phyloP scores from a whole-genome alignment of 495 filamentous ascomycete species.

The Neurospora sp. region DNA sequence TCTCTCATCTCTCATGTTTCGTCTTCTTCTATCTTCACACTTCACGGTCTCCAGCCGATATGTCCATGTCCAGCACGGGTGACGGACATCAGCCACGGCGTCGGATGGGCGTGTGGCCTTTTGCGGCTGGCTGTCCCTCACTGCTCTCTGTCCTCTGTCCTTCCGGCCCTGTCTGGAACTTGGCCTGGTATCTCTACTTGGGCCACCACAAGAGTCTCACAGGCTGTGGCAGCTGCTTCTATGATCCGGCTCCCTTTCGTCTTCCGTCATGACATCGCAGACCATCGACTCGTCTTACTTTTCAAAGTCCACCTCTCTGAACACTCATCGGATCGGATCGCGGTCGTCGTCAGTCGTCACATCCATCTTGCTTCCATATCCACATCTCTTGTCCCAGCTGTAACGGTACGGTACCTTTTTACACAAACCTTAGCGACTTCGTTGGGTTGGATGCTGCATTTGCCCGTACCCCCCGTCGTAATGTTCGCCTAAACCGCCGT shows the following conservation, averaged over 20 bases:
- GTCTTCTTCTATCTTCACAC: neutral
- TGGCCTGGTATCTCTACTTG: neutral
- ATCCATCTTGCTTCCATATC: neutral
- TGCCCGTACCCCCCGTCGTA: neutral
- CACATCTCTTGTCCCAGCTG: neutral
- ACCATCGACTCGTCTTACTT: neutral
- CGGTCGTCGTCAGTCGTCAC: neutral
- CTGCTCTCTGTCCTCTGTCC: neutral
- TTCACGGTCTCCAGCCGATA: neutral
- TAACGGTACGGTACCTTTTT: neutral
- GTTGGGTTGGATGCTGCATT: neutral
- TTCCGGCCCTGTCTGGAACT: neutral
- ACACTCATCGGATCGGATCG: neutral
- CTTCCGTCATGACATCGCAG: neutral
- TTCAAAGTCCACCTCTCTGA: neutral
- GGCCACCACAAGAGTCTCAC: neutral
- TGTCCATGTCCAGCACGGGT: neutral
- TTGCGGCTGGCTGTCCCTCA: neutral
- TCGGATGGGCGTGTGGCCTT: neutral
- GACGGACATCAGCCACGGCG: neutral
- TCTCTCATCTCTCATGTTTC: neutral
- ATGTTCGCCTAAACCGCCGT: neutral
- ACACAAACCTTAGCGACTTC: neutral
- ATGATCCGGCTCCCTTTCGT: neutral
- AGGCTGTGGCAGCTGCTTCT: neutral